Base-by-base conservation (phyloP, 2,329 filamentous ascomycete genomes). In the Colletotrichum limetticola region DNA sequence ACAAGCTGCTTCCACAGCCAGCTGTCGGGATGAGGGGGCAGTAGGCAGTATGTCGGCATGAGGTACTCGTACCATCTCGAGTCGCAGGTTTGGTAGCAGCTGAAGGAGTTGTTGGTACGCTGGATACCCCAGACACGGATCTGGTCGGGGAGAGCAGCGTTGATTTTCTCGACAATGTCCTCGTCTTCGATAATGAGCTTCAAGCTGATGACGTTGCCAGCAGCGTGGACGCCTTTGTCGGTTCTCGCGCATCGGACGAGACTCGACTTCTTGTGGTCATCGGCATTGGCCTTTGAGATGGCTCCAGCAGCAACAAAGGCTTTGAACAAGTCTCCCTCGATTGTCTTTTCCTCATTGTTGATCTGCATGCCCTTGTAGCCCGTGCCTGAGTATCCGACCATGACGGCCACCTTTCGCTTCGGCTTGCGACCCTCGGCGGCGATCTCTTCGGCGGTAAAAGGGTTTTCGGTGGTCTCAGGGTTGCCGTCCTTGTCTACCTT, bases 321-420 rank as follows among this genome's bases (percentile, higher is more conserved):
- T 37, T 91, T 90, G 85, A 99, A 99, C 3, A 99, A 86, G 78
- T 99, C 97, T 56, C 96, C 94, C 85, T 99, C 97, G 75, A 99
- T 98, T 0, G 96, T 99, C 85, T 95, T 95, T 80, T 98, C 92
- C 75, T 91, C 85, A 78, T 88, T 87, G 81, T 92, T 92, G 80
- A 99, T 93, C 85, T 99, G 97, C 92, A 99, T 97, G 78, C 97
- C 97, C 84, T 95, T 95, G 87, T 99, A 99, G 19, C 97, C 97
- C 11, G 95, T 98, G 62, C 97, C 97, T 6, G 95, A 95, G 83
- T 99, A 99, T 19, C 97, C 97, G 77, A 99, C 92, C 86, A 98
- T 86, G 37, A 99, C 95, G 53, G 96, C 97, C 62, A 98, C 96
- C 86, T 99, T 99, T 83, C 94, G 92, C 88, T 99, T 99, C 28